Evolutionary conservation across 345 rosid species (phyloP).

Genomic region (Brassica juncea): DNA sequence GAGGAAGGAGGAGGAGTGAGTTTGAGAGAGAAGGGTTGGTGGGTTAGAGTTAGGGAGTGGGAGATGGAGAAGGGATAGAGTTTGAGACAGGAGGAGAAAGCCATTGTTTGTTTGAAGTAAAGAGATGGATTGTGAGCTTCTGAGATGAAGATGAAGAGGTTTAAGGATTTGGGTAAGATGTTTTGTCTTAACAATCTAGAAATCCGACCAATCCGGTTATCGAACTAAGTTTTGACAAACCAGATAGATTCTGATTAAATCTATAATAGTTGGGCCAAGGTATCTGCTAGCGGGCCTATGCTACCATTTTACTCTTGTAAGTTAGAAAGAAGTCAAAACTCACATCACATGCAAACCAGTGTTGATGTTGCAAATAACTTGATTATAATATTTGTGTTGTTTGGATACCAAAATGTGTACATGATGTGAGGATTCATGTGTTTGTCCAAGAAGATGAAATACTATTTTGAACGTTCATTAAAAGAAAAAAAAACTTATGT

Average conservation of each 20-base stretch:
- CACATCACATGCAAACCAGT: neutral
- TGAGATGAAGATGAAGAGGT: conserved; percentile 7
- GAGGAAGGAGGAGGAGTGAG: conserved; percentile 40
- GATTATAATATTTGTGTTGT: neutral
- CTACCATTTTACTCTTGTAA: neutral
- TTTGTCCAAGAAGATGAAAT: neutral
- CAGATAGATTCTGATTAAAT: neutral
- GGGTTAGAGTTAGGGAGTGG: conserved; percentile 22
- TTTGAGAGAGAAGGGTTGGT: conserved; percentile 40
- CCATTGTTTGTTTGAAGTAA: conserved; percentile 45
- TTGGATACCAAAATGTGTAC: neutral
- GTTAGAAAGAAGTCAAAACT: neutral
- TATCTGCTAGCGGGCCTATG: neutral
- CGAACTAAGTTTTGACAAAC: conserved; percentile 5
- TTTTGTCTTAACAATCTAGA: neutral
- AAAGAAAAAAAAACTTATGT: too few relatives aligned
- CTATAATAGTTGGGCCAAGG: neutral
- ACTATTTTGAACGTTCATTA: neutral
- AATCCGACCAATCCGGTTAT: neutral
- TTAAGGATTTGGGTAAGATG: conserved; percentile 19
- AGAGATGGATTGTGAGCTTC: neutral
- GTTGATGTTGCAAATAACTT: neutral
- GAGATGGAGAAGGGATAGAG: conserved; percentile 51
- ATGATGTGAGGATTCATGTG: neutral
- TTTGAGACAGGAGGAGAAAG: conserved; percentile 58